phyloP scores from a whole-genome alignment of 2,329 filamentous ascomycete species.

The Colletotrichum somersetense region DNA sequence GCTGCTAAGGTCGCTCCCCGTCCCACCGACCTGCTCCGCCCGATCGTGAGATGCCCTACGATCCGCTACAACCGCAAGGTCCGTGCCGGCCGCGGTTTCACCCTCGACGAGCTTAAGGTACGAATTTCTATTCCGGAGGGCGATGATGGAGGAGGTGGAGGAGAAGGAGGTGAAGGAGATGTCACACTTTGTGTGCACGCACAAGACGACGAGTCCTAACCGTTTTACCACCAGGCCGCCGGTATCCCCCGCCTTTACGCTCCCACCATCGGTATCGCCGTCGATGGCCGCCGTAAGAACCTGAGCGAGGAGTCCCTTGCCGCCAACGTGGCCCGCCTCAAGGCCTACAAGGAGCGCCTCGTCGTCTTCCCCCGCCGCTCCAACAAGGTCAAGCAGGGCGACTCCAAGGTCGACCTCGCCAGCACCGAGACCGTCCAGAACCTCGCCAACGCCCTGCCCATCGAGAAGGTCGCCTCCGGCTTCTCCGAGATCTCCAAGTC shows the following conservation, averaged over 20 bases:
- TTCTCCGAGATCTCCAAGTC: conserved; percentile 84
- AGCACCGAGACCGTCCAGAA: conserved; percentile 72
- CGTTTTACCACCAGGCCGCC: conserved; percentile 76
- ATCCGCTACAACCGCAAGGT: conserved; percentile 99
- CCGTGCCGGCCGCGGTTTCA: conserved; percentile 97
- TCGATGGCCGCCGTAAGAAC: conserved; percentile 97
- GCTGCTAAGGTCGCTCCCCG: conserved; percentile 95
- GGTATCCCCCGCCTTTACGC: conserved; percentile 95
- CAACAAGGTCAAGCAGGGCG: conserved; percentile 93
- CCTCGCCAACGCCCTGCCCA: conserved; percentile 75
- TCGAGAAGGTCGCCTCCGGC: conserved; percentile 74
- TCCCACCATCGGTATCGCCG: conserved; percentile 94
- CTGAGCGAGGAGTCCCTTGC: conserved; percentile 94
- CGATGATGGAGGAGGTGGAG: background rate
- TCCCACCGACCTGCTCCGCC: conserved; percentile 96
- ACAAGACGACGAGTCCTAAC: conserved; percentile 21
- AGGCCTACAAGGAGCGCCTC: conserved; percentile 95
- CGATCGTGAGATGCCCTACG: conserved; percentile 96
- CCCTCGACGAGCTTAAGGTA: conserved; percentile 98
- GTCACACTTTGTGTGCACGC: background rate
- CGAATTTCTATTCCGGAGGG: conserved; percentile 43
- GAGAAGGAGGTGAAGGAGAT: background rate
- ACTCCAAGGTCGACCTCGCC: conserved; percentile 84
- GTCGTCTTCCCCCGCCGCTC: conserved; percentile 98
- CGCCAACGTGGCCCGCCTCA: conserved; percentile 96